Base-by-base conservation (phyloP, 2,329 filamentous ascomycete species). In the Exophiala sp. region DNA sequence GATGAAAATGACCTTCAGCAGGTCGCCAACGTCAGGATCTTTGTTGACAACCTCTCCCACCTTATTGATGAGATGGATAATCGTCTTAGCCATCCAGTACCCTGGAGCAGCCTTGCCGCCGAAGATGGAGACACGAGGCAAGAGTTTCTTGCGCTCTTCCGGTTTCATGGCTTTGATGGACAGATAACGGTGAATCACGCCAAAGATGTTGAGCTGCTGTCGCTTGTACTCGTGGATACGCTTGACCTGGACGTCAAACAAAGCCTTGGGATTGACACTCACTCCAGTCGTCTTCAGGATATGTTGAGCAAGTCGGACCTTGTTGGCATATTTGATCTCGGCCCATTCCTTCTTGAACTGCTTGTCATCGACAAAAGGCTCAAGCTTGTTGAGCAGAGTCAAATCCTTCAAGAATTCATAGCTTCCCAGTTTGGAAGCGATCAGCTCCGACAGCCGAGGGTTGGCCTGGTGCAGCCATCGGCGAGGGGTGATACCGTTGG, bases 21-120 rank as follows among this genome's bases (percentile, higher is more conserved):
- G 76, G 64, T 97, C 91, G 24, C 91, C 91, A 64, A 97, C 83
- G 27, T 97, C 93, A 37, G 81, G 76, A 63, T 98, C 93, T 34
- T 87, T 86, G 74, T 98, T 98, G 60, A 98, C 85, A 2, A 97
- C 86, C 13, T 81, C 73, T 2, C 88, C 89, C 21, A 97, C 93
- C 55, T 83, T 85, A 73, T 96, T 97, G 75, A 98, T 83, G 50
- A 98, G 79, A 66, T 97, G 91, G 62, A 98, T 98, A 60, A 96
- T 89, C 34, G 93, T 94, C 80, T 98, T 98, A 30, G 93, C 93
- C 93, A 97, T 98, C 93, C 93, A 98, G 76, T 98, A 98, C 13
- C 93, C 93, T 0, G 93, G 93, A 1, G 93, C 93, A 21, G 93
- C 93, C 73, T 98, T 98, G 62, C 93, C 93, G 65, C 93, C 93